These are phyloP conservation scores for Kernera saxatilis DNA, from an alignment of 345 rosid genomes.

Conservation along the genomic window DNA sequence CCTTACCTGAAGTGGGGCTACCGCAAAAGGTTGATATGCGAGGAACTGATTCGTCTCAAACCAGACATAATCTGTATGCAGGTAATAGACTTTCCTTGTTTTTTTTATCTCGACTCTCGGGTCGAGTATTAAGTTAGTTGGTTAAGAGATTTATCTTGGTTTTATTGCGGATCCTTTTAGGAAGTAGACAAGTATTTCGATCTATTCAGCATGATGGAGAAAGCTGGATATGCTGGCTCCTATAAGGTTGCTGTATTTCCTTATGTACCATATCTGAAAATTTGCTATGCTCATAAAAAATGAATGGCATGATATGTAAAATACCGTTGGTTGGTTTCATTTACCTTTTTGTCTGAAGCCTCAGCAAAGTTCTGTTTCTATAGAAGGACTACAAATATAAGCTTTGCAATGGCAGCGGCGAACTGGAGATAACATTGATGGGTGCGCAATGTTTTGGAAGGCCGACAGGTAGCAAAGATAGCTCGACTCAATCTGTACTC, in stretches of 20 bases:
- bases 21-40: conserved; percentile 57
- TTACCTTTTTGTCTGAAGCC: conserved; percentile 14
- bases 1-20: conserved; percentile 56
- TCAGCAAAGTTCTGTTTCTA: conserved; percentile 14
- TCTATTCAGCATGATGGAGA: conserved; percentile 43
- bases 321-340: background rate
- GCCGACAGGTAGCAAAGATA: conserved; percentile 43
- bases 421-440: conserved; percentile 69
- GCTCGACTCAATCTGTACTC: background rate
- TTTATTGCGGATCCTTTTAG: conserved; percentile 34
- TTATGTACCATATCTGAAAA: background rate
- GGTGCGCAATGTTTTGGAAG: conserved; percentile 84
- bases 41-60: conserved; percentile 49
- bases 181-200: conserved; percentile 80
- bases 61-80: conserved; percentile 78
- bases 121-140: background rate
- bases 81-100: conserved; percentile 27
- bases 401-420: conserved; percentile 56
- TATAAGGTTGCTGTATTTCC: conserved; percentile 47
- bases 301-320: conserved; percentile 10
- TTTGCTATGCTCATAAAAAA: background rate
- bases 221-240: conserved; percentile 68
- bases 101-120: too few species aligned
- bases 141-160: background rate
- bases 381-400: conserved; percentile 25